Evolutionary conservation across 1,139 yeast species (phyloP).

Genomic region (Geotrichum carabidarum): DNA sequence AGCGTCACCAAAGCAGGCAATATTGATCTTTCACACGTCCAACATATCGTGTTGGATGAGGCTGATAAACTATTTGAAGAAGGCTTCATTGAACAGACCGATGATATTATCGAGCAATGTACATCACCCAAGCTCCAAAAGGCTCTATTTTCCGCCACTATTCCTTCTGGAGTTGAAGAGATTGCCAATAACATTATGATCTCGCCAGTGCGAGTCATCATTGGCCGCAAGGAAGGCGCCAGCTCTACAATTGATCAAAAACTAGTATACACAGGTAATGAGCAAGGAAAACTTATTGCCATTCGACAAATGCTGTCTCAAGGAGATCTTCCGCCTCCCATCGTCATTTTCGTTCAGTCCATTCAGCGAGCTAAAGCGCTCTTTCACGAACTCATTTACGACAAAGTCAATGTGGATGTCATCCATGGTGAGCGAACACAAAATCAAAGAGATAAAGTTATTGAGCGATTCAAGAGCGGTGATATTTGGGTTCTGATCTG

Average conservation of each 20-base stretch:
- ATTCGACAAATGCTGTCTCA: slow-evolving; percentile 80
- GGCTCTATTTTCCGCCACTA: slow-evolving; percentile 90
- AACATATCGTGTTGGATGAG: slow-evolving; percentile 82
- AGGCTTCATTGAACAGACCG: slow-evolving; percentile 89
- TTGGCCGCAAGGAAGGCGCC: slow-evolving; percentile 95
- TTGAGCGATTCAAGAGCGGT: slow-evolving; percentile 79
- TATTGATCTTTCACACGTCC: slow-evolving; percentile 57
- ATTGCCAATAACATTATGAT: slow-evolving; percentile 80
- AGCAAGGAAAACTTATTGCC: slow-evolving; percentile 88
- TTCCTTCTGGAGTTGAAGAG: slow-evolving; percentile 90
- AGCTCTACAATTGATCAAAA: slow-evolving; percentile 77
- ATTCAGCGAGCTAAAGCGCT: slow-evolving; percentile 92
- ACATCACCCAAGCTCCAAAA: slow-evolving; percentile 48
- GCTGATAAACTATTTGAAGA: slow-evolving; percentile 91
- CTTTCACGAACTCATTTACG: slow-evolving; percentile 86
- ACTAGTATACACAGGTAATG: slow-evolving; percentile 82
- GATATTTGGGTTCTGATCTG: slow-evolving; percentile 95
- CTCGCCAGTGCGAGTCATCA: slow-evolving; percentile 76
- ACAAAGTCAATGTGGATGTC: slow-evolving; percentile 86
- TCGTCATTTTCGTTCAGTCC: slow-evolving; percentile 84
- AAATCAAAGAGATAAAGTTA: slow-evolving; percentile 78
- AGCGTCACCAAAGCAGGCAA: slow-evolving; percentile 64
- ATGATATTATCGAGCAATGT: slow-evolving; percentile 69
- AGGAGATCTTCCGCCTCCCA: slow-evolving; percentile 89
- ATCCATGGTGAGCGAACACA: slow-evolving; percentile 94